Conservation (phyloP, 805 yeast genomes). For the Hanseniaspora mollemarum region DNA sequence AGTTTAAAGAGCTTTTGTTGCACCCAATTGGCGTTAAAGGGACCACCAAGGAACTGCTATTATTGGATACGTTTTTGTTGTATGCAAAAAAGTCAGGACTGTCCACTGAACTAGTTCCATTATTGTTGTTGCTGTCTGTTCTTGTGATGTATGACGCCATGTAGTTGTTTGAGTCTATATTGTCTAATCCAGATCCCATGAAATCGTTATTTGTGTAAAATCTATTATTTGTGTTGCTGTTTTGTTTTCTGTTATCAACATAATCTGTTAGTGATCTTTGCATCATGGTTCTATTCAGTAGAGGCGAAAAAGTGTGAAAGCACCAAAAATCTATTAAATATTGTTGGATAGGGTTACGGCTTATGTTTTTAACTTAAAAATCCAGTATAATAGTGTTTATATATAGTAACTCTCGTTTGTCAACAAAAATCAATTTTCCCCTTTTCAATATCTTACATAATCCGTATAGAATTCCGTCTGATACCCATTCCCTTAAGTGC, state of each 20-base stretch:
- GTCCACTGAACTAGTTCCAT: not conserved
- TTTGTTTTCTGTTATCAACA: not conserved
- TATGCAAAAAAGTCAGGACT: not conserved
- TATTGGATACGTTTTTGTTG: not conserved
- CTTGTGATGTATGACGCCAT: not conserved
- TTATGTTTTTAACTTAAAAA: not conserved
- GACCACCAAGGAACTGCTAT: slow-evolving; percentile 4
- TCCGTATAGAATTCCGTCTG: no score
- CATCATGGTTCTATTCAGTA: slow-evolving; percentile 28
- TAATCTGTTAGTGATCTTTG: not conserved
- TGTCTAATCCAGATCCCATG: not conserved
- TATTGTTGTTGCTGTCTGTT: not conserved
- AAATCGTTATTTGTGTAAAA: not conserved
- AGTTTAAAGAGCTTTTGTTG: slow-evolving; percentile 3
- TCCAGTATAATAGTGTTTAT: no score
- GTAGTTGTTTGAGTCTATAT: not conserved
- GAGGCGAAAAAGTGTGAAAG: no score
- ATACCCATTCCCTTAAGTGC: no score
- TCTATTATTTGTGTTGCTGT: not conserved
- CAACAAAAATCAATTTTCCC: no score
- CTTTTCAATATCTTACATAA: no score
- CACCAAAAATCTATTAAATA: no score
- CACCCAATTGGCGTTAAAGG: slow-evolving; percentile 16
- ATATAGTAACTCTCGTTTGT: no score
- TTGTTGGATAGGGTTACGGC: slow-evolving; percentile 20